Evolutionary conservation across 192 early-diverging fungal genomes (phyloP), one percentile per base, ranked within the genome.

Genomic region (Coemansia sp.): DNA sequence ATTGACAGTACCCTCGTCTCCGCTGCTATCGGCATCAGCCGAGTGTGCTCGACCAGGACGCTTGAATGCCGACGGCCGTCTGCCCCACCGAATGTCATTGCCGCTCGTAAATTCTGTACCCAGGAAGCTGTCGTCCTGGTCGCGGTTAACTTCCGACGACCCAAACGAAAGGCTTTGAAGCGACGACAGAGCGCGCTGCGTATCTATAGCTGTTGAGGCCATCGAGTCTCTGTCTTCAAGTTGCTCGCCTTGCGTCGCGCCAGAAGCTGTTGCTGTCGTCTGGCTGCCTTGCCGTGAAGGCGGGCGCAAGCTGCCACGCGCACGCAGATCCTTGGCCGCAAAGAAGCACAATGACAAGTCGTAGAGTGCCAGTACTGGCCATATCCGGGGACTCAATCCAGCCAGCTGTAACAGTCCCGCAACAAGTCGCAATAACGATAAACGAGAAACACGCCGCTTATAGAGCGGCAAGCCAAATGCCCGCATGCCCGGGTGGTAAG

Each of bases 161-260:
- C 72, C 69, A 70, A 82, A 77, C 42, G 80, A 77, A 58, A 82
- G 62, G 14, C 65, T 49, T 35, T 63, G 28, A 23, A 82, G 67
- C 66, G 80, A 74, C 11, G 62, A 40, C 5, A 77, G 44, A 19
- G 80, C 63, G 47, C 39, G 32, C 37, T 69, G 62, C 39, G 62
- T 46, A 9, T 63, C 62, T 26, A 28, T 23, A 6, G 52, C 52
- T 10, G 62, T 53, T 3, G 49, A 35, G 0, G 30, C 39, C 5
- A 53, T 3, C 4, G 21, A 10, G 11, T 62, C 53, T 39, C 21
- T 23, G 53, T 62, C 37, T 6, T 28, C 23, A 3, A 37, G 57
- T 19, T 16, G 32, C 57, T 35, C 16, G 49, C 57, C 26, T 9
- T 30, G 19, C 21, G 14, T 61, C 19, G 32, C 14, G 8, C 7